phyloP scores from a whole-genome alignment of 805 yeast genomes.

The Wickerhamomyces alni region DNA sequence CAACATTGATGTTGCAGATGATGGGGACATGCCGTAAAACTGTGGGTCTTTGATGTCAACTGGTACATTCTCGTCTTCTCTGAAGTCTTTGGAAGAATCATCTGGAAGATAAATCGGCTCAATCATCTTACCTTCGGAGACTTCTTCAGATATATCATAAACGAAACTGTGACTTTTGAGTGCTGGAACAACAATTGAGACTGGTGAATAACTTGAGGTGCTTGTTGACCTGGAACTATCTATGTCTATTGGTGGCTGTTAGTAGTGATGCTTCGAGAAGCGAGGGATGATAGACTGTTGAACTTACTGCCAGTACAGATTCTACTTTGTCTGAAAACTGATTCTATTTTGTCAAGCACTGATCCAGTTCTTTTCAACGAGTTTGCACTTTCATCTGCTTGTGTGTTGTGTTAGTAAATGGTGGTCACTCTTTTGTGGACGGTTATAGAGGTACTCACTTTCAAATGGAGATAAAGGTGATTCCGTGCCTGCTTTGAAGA shows the following conservation, averaged over 20 bases:
- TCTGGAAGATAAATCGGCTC: slow-evolving; percentile 10
- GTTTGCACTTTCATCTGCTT: neutral
- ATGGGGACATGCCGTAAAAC: neutral
- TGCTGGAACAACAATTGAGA: slow-evolving; percentile 14
- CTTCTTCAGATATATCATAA: slow-evolving; percentile 5
- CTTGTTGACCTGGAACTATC: slow-evolving; percentile 4
- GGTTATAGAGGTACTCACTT: neutral
- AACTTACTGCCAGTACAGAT: neutral
- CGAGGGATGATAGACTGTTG: too few species aligned
- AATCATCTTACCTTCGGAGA: slow-evolving; percentile 10
- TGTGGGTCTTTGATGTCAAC: slow-evolving; percentile 9
- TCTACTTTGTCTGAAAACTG: slow-evolving; percentile 5
- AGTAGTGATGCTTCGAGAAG: neutral
- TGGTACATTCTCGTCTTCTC: slow-evolving; percentile 8
- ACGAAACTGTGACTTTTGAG: slow-evolving; percentile 8
- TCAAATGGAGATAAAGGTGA: neutral
- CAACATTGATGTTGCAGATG: neutral
- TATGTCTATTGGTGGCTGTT: neutral
- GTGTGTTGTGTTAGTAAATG: too few species aligned
- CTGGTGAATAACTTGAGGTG: slow-evolving; percentile 10
- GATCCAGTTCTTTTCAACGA: slow-evolving; percentile 6
- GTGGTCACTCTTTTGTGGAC: too few species aligned
- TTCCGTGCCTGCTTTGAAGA: neutral
- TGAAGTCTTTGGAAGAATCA: neutral
- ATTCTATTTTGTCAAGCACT: slow-evolving; percentile 8